phyloP scores from a whole-genome alignment of 495 filamentous ascomycete species.

The Pyrenula massariospora region DNA sequence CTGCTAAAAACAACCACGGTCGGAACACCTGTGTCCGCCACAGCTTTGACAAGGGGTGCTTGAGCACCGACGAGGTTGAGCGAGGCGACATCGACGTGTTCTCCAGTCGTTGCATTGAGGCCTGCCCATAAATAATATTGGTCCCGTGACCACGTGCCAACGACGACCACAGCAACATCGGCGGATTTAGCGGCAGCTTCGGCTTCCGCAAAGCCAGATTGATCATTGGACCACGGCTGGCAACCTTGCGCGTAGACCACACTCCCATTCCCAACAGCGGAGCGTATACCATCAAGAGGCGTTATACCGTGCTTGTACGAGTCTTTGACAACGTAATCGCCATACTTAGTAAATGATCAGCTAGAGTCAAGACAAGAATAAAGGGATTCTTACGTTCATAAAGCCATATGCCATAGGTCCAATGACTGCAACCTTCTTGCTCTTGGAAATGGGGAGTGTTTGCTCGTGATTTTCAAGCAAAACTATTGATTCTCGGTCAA shows the following conservation, averaged over 20 bases:
- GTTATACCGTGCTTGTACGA: slow-evolving; percentile 52
- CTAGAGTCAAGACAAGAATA: not conserved
- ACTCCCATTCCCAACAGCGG: slow-evolving; percentile 38
- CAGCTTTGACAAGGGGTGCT: slow-evolving; percentile 48
- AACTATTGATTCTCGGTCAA: slow-evolving; percentile 59
- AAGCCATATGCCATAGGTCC: slow-evolving; percentile 61
- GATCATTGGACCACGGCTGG: slow-evolving; percentile 58
- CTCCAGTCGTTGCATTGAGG: slow-evolving; percentile 59
- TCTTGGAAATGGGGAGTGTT: slow-evolving; percentile 46
- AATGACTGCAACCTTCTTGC: slow-evolving; percentile 55
- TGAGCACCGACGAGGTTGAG: slow-evolving; percentile 62
- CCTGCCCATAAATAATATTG: slow-evolving; percentile 55
- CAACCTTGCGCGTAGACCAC: slow-evolving; percentile 58
- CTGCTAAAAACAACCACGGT: slow-evolving; percentile 58
- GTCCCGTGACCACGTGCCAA: slow-evolving; percentile 65
- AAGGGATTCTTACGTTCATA: slow-evolving; percentile 45
- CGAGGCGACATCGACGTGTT: slow-evolving; percentile 52
- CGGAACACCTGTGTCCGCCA: slow-evolving; percentile 52
- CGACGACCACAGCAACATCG: slow-evolving; percentile 59
- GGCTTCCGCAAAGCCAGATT: slow-evolving; percentile 51
- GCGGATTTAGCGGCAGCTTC: slow-evolving; percentile 49
- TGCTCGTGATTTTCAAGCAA: slow-evolving; percentile 56
- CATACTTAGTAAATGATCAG: slow-evolving; percentile 32
- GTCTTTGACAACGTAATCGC: slow-evolving; percentile 53
- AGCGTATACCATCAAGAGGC: slow-evolving; percentile 53